Evolutionary conservation across 805 yeast species (phyloP).

Genomic region (Myxozyma melibiosi): DNA sequence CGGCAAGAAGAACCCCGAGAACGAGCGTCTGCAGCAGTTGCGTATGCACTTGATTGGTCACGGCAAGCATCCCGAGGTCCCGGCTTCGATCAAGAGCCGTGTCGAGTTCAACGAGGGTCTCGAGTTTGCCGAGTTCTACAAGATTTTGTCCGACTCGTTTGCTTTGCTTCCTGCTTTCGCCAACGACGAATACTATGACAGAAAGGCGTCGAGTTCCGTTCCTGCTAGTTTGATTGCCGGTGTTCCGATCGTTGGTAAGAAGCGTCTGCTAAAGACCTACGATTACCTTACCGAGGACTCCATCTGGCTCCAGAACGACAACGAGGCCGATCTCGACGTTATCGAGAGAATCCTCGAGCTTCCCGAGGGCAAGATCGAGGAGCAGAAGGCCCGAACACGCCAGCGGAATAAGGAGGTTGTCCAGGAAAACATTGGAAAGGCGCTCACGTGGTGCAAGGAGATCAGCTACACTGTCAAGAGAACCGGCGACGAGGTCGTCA

Average conservation of each 20-base stretch:
- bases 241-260: slow-evolving; percentile 30
- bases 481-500: slow-evolving; percentile 24
- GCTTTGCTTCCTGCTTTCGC: slow-evolving; percentile 34
- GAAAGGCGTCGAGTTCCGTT: slow-evolving; percentile 33
- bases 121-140: slow-evolving; percentile 29
- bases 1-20: slow-evolving; percentile 13
- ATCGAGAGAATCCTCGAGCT: slow-evolving; percentile 24
- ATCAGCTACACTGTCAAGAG: slow-evolving; percentile 18
- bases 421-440: slow-evolving; percentile 25
- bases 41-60: slow-evolving; percentile 32
- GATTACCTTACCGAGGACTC: slow-evolving; percentile 31
- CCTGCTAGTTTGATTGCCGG: slow-evolving; percentile 34
- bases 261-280: slow-evolving; percentile 24
- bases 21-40: slow-evolving; percentile 19
- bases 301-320: slow-evolving; percentile 31
- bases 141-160: slow-evolving; percentile 27
- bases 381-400: slow-evolving; percentile 20
- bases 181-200: slow-evolving; percentile 29
- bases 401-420: slow-evolving; percentile 18
- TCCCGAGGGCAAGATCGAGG: slow-evolving; percentile 23
- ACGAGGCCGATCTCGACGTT: slow-evolving; percentile 31
- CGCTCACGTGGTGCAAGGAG: slow-evolving; percentile 18
- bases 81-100: slow-evolving; percentile 16
- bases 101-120: slow-evolving; percentile 33
- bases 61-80: slow-evolving; percentile 31